These are phyloP conservation scores for Vaccinium corymbosum DNA, from an alignment of 148 eudicot species.

Conservation along the genomic window DNA sequence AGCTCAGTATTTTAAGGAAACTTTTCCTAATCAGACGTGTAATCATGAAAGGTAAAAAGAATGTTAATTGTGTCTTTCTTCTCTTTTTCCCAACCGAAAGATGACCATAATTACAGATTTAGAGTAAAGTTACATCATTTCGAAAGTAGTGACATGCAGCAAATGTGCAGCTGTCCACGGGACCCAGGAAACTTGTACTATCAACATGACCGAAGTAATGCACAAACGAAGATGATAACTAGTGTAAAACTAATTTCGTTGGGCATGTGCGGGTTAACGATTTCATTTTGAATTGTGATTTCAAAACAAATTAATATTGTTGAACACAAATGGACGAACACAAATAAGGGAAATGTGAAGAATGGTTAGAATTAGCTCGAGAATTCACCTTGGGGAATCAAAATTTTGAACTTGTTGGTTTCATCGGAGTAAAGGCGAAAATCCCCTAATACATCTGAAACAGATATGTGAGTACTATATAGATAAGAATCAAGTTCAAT, in stretches of 20 bases:
- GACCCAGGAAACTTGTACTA: not conserved
- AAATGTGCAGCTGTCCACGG: not conserved
- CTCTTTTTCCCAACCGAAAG: not conserved
- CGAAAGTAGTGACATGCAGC: not conserved
- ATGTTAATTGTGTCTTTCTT: not conserved
- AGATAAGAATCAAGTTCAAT: not conserved
- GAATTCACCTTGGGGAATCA: constrained; percentile 69
- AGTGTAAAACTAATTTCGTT: not conserved
- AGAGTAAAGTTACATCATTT: not conserved
- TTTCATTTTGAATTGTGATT: not conserved
- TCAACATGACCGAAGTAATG: not conserved
- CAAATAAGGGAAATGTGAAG: not conserved
- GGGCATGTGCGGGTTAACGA: not conserved
- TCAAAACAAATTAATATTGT: not conserved
- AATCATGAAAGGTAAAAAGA: not conserved
- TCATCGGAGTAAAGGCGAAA: constrained; percentile 68
- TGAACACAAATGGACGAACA: not conserved
- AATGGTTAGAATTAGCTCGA: not conserved
- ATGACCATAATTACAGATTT: not conserved
- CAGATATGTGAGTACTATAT: not conserved
- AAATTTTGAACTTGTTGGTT: constrained; percentile 66
- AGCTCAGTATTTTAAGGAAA: not conserved
- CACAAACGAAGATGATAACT: not conserved
- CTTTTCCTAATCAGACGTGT: not conserved
- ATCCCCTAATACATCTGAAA: constrained; percentile 42